Base-by-base conservation (phyloP, 192 early-diverging fungal genomes). In the Coemansia sp. region DNA sequence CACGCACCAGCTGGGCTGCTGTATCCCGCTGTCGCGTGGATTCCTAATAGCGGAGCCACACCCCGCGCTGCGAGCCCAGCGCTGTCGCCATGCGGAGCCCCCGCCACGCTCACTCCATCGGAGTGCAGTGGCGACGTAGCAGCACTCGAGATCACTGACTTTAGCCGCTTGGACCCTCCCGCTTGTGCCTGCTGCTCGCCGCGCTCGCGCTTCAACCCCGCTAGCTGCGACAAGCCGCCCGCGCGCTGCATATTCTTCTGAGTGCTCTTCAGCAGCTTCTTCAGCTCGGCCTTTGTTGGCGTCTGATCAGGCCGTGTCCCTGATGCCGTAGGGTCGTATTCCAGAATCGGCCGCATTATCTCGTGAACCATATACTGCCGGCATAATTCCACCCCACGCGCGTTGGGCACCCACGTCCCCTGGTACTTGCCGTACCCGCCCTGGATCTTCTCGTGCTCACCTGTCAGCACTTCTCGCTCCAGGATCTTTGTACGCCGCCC, bases 341-440 rank as follows among this genome's bases (percentile, higher is more conserved):
- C 92, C 24, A 98, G 81, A 27, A 99, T 74, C 0, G 94, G 93
- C 50, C 87, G 79, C 42, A 99, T 75, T 13, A 90, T 48, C 6
- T 85, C 63, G 54, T 91, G 85, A 11, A 97, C 94, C n/a, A 82
- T 79, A 72, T 93, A 98, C 56, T 91, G 88, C 64, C 85, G 62
- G 21, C 95, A 95, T 1, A 99, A 75, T 48, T 88, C 81, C 6
- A 93, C 86, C n/a, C 92, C 95, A 11, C 92, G 85, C 39, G 87
- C 85, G 73, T 91, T 93, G 3, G 97, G 97, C 7, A 99, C 89
- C 89, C 90, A 91, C 7, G 88, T 94, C 72, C 97, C 97, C 85
- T 96, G 97, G 76, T 98, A 99, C 84, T 96, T 97, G 63, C 96
- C 96, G 75, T 98, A 98, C 13, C 98, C 98, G 14, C 98, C 98